A percentile compares a stretch with the other conserved stretches of the same genome.
Conservation (phyloP, 139 green algal genomes). For the Dunaliella primolecta region DNA sequence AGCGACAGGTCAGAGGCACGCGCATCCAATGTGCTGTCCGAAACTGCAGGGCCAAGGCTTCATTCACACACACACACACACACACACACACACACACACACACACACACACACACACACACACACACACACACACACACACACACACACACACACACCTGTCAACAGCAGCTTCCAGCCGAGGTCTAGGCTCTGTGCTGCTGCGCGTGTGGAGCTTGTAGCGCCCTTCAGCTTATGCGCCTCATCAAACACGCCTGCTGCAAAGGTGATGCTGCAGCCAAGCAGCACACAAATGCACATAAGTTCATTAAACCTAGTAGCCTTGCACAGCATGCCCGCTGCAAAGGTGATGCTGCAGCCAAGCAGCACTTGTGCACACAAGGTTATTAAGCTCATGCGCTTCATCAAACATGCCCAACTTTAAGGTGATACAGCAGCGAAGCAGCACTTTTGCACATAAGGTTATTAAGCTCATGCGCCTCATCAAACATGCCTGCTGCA, state of each 20-base stretch:
- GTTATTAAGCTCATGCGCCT: conserved; percentile 85
- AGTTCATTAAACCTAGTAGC: conserved; percentile 40
- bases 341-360: conserved; percentile 12
- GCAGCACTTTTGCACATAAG: too few species aligned
- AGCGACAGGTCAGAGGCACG: too few species aligned
- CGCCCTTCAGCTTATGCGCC: conserved; percentile 78
- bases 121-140: too few species aligned
- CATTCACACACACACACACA: too few species aligned
- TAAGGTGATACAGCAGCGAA: conserved; percentile 11
- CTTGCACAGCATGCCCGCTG: conserved; percentile 42
- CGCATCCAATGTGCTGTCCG: too few species aligned
- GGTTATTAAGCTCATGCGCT: conserved; percentile 57
- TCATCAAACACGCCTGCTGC: conserved; percentile 44
- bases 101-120: too few species aligned
- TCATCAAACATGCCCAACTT: conserved; percentile 42
- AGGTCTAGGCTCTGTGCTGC: conserved; percentile 55
- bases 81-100: too few species aligned
- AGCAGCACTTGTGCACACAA: too few species aligned
- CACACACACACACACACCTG: conserved; percentile 53
- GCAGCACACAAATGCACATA: background rate
- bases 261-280: conserved; percentile 13
- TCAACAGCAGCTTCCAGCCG: conserved; percentile 85
- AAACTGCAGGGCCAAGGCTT: too few species aligned
- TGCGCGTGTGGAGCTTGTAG: conserved; percentile 49
- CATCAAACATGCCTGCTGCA: conserved; percentile 38